Evolutionary conservation across 1,284 basidiomycete species (phyloP).

Genomic region (Porodaedalea pini): DNA sequence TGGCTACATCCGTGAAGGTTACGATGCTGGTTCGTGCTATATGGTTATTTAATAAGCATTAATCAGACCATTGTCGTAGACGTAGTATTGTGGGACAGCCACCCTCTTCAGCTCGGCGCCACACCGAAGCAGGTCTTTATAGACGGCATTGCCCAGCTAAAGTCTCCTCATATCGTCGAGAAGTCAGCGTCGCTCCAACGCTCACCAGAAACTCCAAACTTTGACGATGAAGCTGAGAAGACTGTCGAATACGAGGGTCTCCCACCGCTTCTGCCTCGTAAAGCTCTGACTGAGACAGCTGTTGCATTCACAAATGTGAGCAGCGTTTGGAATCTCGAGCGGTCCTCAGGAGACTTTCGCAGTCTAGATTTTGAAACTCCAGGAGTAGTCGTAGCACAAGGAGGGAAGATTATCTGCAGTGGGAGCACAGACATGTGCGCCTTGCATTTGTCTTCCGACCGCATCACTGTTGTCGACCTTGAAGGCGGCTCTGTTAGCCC

Average conservation of each 20-base stretch:
- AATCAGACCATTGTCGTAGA: constrained; percentile 26
- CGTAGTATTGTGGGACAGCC: constrained; percentile 51
- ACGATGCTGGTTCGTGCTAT: constrained; percentile 30
- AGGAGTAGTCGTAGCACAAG: constrained; percentile 39
- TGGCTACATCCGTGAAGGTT: constrained; percentile 42
- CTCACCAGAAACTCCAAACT: constrained; percentile 24
- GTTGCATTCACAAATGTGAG: constrained; percentile 63
- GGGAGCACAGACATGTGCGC: constrained; percentile 12
- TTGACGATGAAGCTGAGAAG: constrained; percentile 24
- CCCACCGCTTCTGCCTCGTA: constrained; percentile 24
- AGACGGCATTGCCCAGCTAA: constrained; percentile 24
- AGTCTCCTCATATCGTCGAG: constrained; percentile 12
- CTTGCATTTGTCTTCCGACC: constrained; percentile 24
- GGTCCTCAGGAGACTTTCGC: constrained; percentile 25
- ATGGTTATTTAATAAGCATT: background rate
- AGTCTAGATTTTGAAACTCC: constrained; percentile 17
- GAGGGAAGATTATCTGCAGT: constrained; percentile 37
- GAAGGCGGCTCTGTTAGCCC: constrained; percentile 55
- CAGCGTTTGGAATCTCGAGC: constrained; percentile 40
- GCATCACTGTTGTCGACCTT: constrained; percentile 39
- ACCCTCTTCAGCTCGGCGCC: constrained; percentile 40
- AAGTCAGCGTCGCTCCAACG: constrained; percentile 24
- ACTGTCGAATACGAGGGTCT: constrained; percentile 28
- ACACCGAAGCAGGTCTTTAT: constrained; percentile 37
- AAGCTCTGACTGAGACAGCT: constrained; percentile 25